Evolutionary conservation across 2,329 filamentous ascomycete genomes (phyloP).

Genomic region (Penicillium griseofulvum): DNA sequence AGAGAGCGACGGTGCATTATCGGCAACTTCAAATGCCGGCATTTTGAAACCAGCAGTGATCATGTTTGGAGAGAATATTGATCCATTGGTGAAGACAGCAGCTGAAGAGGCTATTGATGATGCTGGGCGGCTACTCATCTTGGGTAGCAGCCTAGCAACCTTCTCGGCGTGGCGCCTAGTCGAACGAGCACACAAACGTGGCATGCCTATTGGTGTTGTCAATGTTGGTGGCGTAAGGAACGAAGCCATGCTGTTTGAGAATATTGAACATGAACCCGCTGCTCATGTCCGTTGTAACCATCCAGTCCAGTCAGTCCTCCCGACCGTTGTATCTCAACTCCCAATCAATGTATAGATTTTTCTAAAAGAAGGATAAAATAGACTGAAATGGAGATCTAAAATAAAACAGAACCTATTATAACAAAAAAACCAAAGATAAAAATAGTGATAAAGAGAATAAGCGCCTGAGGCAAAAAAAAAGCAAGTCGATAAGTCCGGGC

Average conservation of each 20-base stretch:
- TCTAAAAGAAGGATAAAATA: neutral
- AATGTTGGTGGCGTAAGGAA: conserved; percentile 63
- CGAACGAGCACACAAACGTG: conserved; percentile 74
- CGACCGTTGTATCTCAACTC: conserved; percentile 37
- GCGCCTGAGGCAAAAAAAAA: conserved; percentile 11
- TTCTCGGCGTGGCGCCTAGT: conserved; percentile 92
- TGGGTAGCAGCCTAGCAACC: conserved; percentile 89
- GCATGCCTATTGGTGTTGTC: conserved; percentile 81
- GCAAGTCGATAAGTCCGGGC: conserved; percentile 10
- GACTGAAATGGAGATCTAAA: neutral
- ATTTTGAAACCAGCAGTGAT: conserved; percentile 89
- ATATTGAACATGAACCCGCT: conserved; percentile 23
- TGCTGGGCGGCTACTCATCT: conserved; percentile 70
- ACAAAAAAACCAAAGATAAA: no score
- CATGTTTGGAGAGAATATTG: conserved; percentile 94
- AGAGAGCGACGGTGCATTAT: conserved; percentile 79
- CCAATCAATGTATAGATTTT: conserved; percentile 11
- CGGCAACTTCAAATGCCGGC: conserved; percentile 63
- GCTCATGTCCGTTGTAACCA: conserved; percentile 44
- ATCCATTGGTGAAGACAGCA: conserved; percentile 63
- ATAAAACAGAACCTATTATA: no score
- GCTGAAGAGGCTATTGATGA: conserved; percentile 79
- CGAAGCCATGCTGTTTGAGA: conserved; percentile 43
- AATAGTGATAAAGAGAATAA: neutral
- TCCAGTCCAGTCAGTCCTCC: conserved; percentile 42